Conservation (phyloP, 129 eudicot genomes). For the Flaveria brownii region DNA sequence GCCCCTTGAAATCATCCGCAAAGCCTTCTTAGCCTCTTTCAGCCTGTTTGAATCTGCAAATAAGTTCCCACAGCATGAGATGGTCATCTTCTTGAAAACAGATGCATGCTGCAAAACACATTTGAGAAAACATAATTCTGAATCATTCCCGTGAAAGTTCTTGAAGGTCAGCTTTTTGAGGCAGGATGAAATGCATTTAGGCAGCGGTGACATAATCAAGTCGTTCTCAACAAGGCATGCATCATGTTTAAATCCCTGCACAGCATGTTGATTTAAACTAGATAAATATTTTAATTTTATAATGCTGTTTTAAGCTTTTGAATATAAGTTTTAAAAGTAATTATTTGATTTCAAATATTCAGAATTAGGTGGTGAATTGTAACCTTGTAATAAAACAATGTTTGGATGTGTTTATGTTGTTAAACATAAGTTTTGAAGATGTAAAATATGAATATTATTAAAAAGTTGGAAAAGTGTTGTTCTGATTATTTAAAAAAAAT, state of each 20-base stretch:
- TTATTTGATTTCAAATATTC: neutral
- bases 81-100: conserved; percentile 46
- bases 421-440: neutral
- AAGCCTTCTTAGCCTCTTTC: conserved; percentile 31
- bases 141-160: conserved; percentile 45
- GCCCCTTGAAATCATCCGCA: conserved; percentile 33
- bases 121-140: conserved; percentile 48
- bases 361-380: neutral
- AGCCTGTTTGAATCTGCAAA: conserved; percentile 32
- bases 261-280: neutral
- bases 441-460: no score
- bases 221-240: conserved; percentile 32
- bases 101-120: conserved; percentile 45
- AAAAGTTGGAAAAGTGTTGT: no score
- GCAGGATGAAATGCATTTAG: conserved; percentile 40
- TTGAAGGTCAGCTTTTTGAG: conserved; percentile 47
- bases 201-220: conserved; percentile 36
- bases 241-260: conserved; percentile 48
- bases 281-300: conserved; percentile 8
- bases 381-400: neutral
- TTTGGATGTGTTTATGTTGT: neutral
- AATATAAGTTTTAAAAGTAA: neutral
- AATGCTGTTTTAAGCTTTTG: neutral
- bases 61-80: conserved; percentile 37
- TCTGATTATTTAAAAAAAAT: no score